Evolutionary conservation across 805 yeast species (phyloP).

Genomic region (Priceomyces haplophilus): DNA sequence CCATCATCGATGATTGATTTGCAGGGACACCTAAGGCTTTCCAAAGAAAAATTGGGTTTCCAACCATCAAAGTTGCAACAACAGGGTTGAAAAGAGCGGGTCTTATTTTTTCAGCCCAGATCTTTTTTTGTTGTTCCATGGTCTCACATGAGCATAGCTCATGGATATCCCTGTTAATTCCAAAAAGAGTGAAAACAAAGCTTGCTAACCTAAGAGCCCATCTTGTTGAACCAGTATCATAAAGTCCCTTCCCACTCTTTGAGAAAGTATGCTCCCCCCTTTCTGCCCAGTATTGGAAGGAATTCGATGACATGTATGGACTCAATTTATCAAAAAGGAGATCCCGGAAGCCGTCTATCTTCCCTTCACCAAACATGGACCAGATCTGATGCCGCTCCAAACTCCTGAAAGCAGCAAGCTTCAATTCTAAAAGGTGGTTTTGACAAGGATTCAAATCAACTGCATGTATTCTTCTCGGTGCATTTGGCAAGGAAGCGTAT

Average conservation of each 20-base stretch:
- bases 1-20: conserved; percentile 81
- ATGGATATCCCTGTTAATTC: conserved; percentile 50
- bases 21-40: conserved; percentile 87
- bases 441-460: conserved; percentile 84
- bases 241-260: conserved; percentile 57
- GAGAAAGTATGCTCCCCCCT: conserved; percentile 59
- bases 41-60: conserved; percentile 86
- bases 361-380: conserved; percentile 77
- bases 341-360: conserved; percentile 45
- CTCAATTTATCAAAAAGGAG: conserved; percentile 52
- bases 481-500: conserved; percentile 66
- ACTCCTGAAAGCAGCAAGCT: conserved; percentile 65
- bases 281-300: conserved; percentile 76
- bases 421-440: conserved; percentile 75
- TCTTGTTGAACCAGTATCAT: conserved; percentile 80
- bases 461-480: conserved; percentile 78
- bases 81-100: conserved; percentile 72
- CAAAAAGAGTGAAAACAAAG: conserved; percentile 55
- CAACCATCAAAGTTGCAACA: conserved; percentile 63
- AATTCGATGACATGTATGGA: conserved; percentile 72
- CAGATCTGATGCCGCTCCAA: conserved; percentile 60
- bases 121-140: conserved; percentile 56
- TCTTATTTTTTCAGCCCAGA: conserved; percentile 62
- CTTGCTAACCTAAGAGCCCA: conserved; percentile 78
- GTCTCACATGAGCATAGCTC: conserved; percentile 56